A percentile compares a stretch with the other conserved stretches of the same genome.
phyloP scores from a whole-genome alignment of 257 asterid species.

The Rhazya stricta region DNA sequence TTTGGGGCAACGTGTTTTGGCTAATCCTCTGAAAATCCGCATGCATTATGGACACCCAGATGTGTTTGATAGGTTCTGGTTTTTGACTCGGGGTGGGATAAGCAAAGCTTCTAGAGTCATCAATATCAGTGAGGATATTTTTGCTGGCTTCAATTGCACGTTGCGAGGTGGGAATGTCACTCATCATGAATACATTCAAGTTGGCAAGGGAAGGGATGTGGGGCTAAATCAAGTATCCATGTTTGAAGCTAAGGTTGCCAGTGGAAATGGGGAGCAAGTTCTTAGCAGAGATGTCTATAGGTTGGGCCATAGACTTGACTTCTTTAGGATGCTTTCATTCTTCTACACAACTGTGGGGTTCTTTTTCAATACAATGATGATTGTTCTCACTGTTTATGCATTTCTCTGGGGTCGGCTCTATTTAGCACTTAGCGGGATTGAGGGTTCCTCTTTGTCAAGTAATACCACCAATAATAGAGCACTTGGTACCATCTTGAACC shows the following conservation, averaged over 20 bases:
- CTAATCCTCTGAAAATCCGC: slow-evolving; percentile 92
- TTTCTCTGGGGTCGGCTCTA: slow-evolving; percentile 98
- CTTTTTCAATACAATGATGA: slow-evolving; percentile 95
- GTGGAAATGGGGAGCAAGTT: slow-evolving; percentile 97
- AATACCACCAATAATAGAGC: slow-evolving; percentile 63
- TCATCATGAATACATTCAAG: slow-evolving; percentile 97
- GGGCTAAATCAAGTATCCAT: slow-evolving; percentile 92
- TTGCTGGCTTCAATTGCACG: slow-evolving; percentile 98
- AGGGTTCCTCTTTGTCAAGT: slow-evolving; percentile 48
- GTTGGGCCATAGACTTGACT: slow-evolving; percentile 96
- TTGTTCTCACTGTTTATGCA: slow-evolving; percentile 84
- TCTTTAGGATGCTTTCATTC: slow-evolving; percentile 98
- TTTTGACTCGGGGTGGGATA: slow-evolving; percentile 93
- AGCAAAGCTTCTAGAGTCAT: slow-evolving; percentile 98
- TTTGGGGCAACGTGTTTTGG: slow-evolving; percentile 97
- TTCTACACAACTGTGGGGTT: slow-evolving; percentile 93
- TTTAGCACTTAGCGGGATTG: slow-evolving; percentile 93
- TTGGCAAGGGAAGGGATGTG: slow-evolving; percentile 99
- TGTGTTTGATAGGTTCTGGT: slow-evolving; percentile 98
- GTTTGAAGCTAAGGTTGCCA: slow-evolving; percentile 98
- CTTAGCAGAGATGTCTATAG: slow-evolving; percentile 93
- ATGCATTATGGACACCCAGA: slow-evolving; percentile 99
- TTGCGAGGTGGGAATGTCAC: slow-evolving; percentile 95
- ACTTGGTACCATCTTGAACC: slow-evolving; percentile 92
- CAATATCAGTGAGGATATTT: slow-evolving; percentile 95